Base-by-base conservation (phyloP, 2,329 filamentous ascomycete species). In the Aspergillus fumigatiaffinis region DNA sequence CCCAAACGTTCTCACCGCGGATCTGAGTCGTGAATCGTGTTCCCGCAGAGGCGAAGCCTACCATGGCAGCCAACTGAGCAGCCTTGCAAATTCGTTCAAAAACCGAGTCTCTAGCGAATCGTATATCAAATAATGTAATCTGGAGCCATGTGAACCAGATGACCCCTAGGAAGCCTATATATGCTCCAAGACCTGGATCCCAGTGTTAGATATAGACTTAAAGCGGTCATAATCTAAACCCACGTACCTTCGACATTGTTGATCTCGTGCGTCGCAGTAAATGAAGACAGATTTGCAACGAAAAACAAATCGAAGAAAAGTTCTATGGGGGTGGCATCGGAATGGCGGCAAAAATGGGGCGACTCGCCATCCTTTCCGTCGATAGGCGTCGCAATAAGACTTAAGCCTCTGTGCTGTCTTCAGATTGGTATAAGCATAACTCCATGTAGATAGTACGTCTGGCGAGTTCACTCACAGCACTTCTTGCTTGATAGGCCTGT, bases 131-230 rank as follows among this genome's bases (percentile, higher is more conserved):
- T 1, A 88, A 73, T 7, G 81, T 80, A 25, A 85, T 82, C 58
- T 86, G 77, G 38, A 87, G 79, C 87, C 87, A 89, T n/a, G 84
- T 87, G 57, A 87, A 82, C 86, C 86, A 89, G 5, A 88, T 74
- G 20, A 88, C 76, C 23, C 81, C 71, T 65, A 85, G 79, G 68
- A 82, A 84, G 46, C 82, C 75, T 53, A 83, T 73, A 65, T 84
- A 81, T 38, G 78, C 73, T 50, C 69, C 70, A 14, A 80, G 58
- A 52, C 71, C 75, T 78, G 51, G 26, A 26, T 41, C 32, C 20
- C 32, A 41, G n/a, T 5, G 21, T 47, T 52, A 25, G 57, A 69
- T 59, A 68, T 61, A 53, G n/a, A n/a, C n/a, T n/a, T n/a, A n/a
- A n/a, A n/a, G n/a, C n/a, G n/a, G 23, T 2, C 8, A n/a, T 10